Base-by-base conservation (phyloP, 1,284 basidiomycete genomes). In the Trametes hirsuta region DNA sequence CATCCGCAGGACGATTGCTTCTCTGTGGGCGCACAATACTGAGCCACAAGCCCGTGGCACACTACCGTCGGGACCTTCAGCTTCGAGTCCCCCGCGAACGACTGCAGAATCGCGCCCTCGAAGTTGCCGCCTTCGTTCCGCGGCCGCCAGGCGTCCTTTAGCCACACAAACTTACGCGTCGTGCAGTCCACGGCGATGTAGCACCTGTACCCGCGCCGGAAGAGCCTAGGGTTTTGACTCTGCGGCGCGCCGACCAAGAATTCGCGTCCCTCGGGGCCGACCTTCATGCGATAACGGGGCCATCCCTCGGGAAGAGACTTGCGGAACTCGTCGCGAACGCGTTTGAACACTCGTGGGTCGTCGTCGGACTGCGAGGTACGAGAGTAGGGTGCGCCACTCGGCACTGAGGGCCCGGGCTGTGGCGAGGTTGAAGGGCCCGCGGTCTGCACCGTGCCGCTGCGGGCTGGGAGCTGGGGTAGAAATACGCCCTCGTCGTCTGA, bases 131-230 rank as follows among this genome's bases (percentile, higher is more conserved):
- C 39, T 24, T 36, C 35, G 15, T 6, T 9, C 4, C 8, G 2
- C 22, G 22, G 30, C 22, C 61, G 47, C 61, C 61, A 63, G 3
- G 49, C 36, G 21, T 59, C 61, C 49, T 59, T 59, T 21, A 63
- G 54, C 35, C 55, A 59, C 6, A 59, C 56, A 21, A 63, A 49
- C 35, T 44, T n/a, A 4, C 9, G 22, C n/a, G 36, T 44, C 10
- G 14, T 12, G 49, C 40, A 21, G 37, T 61, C 55, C 15, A 49
- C 46, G 18, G 55, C 59, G 10, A 61, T 36, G 47, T 46, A 61
- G 18, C 39, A 30, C 9, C 51, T 49, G 22, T 46, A 53, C 10
- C 30, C 53, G 18, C 59, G 59, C 2, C 25, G 37, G 15, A 51
- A 51, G 4, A 40, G 25, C 14, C 14, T 6, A 3, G 18, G 21